Conservation (phyloP, 2,329 filamentous ascomycete genomes). For the Sporothrix schenckii region DNA sequence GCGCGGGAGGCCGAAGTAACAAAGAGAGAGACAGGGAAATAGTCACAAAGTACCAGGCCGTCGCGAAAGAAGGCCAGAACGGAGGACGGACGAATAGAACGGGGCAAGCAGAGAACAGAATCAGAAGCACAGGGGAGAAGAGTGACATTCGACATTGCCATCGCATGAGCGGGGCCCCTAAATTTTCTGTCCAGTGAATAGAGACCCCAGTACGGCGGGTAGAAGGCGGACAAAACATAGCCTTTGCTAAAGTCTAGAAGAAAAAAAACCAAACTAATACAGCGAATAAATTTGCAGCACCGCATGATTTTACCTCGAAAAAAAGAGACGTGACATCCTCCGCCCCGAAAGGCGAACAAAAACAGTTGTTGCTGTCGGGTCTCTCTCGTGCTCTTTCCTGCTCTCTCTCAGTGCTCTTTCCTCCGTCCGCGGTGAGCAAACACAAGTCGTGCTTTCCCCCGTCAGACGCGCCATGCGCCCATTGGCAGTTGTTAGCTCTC, state of each 20-base stretch:
- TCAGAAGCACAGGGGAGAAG: not conserved
- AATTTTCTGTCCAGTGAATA: constrained; percentile 9
- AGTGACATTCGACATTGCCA: not conserved
- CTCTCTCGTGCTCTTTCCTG: too few relatives aligned
- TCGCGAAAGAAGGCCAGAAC: not conserved
- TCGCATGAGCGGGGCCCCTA: constrained; percentile 21
- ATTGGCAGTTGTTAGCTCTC: not conserved
- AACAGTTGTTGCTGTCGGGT: not conserved
- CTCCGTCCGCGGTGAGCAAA: constrained; percentile 4
- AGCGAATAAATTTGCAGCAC: constrained; percentile 20
- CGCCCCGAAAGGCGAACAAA: not conserved
- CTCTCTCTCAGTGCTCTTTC: not conserved
- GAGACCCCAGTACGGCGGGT: not conserved
- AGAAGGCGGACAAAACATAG: constrained; percentile 11
- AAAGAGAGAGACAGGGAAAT: too few relatives aligned
- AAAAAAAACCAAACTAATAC: not conserved
- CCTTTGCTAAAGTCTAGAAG: not conserved
- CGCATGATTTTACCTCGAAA: too few relatives aligned
- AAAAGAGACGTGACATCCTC: not conserved
- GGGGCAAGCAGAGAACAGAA: not conserved
- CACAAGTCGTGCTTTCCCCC: constrained; percentile 15
- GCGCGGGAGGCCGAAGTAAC: not conserved
- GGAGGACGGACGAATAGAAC: constrained; percentile 1
- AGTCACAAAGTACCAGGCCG: not conserved
- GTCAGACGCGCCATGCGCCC: not conserved